Percentiles rank a stretch among this genome's conserved stretches.
Conservation (phyloP, 306 rosid species). For the Prunus kanzakura region DNA sequence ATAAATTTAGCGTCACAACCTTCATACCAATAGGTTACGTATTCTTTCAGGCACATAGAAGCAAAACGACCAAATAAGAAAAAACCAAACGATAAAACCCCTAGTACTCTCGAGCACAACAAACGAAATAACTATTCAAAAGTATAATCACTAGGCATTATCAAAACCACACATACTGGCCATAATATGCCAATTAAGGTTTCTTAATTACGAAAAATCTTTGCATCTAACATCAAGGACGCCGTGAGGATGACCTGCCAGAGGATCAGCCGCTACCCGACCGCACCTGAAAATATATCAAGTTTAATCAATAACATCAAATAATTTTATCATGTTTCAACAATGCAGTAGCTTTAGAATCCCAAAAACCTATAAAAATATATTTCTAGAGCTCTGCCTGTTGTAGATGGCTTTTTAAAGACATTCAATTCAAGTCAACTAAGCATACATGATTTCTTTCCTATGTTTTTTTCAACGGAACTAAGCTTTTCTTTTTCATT, state of each 20-base stretch:
- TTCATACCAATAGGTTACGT: neutral
- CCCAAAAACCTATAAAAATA: neutral
- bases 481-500: neutral
- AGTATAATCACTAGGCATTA: neutral
- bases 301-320: neutral
- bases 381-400: too few species aligned
- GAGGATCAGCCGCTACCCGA: constrained; percentile 52
- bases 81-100: neutral
- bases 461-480: too few species aligned
- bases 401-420: neutral
- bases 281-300: constrained; percentile 51
- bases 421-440: neutral
- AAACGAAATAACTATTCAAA: neutral
- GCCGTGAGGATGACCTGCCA: neutral
- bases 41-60: neutral
- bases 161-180: neutral
- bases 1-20: neutral
- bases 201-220: neutral
- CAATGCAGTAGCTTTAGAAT: neutral
- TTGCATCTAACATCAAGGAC: neutral
- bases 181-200: neutral
- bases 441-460: neutral
- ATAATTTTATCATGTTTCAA: too few species aligned
- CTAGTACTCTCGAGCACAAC: neutral
- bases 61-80: neutral